Base-by-base conservation (phyloP, 176 grass and related monocot genomes). In the Zizania latifolia region DNA sequence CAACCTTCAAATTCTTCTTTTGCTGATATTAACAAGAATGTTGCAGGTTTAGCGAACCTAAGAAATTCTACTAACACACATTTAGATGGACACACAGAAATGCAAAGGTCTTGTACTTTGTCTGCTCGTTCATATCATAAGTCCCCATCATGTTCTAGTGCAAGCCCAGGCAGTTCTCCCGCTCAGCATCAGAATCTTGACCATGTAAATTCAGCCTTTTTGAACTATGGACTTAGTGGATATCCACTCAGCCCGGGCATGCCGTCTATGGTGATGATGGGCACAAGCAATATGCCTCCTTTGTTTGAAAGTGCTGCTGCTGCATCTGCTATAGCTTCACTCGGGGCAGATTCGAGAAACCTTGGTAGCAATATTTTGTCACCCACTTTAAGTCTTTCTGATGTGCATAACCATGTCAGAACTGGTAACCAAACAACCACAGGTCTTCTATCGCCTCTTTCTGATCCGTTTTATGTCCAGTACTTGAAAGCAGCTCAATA, bases 101-200 rank as follows among this genome's bases (percentile, higher is more conserved):
- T 68, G 45, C 82, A 75, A n/a, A 92, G 85, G 66, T 76, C 88
- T 45, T 58, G 67, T 63, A 56, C 23, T 29, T 36, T 80, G 48
- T 62, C 89, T 72, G 22, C 77, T 63, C 69, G 63, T 62, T 85
- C 87, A 62, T 90, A 90, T 72, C 86, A 92, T 58, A 92, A 92
- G 37, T 85, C 87, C 2, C 84, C 87, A 85, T 68, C 81, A 65
- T 79, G 86, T 83, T 82, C 84, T 46, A 86, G 72, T 86, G 78
- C 77, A 57, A 86, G 84, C n/a, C 75, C 87, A 45, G 93, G 85
- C 77, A 77, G 88, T 68, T 89, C 93, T 78, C 83, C 87, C 78
- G 81, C 76, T 68, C 90, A 88, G 61, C 85, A 90, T 81, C 90
- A 93, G 61, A 97, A 85, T 77, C 44, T 77, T 79, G 93, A 90